phyloP scores from a whole-genome alignment of 2,329 filamentous ascomycete species.

The Diaporthe longicolla region DNA sequence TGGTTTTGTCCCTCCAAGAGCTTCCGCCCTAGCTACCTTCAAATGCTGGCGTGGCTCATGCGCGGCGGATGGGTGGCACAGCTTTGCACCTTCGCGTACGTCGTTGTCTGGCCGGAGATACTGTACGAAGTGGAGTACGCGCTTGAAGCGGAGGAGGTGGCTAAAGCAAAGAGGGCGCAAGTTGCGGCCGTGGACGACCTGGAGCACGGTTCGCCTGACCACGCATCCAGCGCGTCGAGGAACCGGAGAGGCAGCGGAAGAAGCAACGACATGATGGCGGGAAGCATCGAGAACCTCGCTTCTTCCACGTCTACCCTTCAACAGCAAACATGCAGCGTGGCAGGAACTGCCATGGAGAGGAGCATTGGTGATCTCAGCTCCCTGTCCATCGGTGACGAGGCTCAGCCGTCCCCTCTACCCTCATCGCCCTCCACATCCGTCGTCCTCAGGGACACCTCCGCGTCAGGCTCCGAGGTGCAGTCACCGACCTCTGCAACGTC shows the following conservation, averaged over 20 bases:
- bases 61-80: conserved; percentile 95
- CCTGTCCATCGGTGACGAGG: conserved; percentile 45
- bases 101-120: conserved; percentile 86
- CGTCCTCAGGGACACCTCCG: conserved; percentile 38
- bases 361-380: conserved; percentile 44
- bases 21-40: conserved; percentile 88
- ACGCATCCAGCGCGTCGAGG: conserved; percentile 43
- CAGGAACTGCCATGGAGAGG: conserved; percentile 39
- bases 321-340: conserved; percentile 41
- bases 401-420: conserved; percentile 44
- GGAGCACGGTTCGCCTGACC: conserved; percentile 37
- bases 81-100: conserved; percentile 90
- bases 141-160: conserved; percentile 75
- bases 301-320: conserved; percentile 46
- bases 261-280: conserved; percentile 32
- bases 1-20: conserved; percentile 88
- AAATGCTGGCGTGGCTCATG: conserved; percentile 94
- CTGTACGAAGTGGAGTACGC: conserved; percentile 84
- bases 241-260: conserved; percentile 41
- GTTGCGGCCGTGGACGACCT: conserved; percentile 39
- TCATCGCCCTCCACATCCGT: conserved; percentile 44
- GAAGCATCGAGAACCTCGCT: conserved; percentile 41
- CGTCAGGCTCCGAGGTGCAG: conserved; percentile 34
- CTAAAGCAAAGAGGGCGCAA: conserved; percentile 49
- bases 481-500: conserved; percentile 41